These are phyloP conservation scores for Neonectria neomacrospora DNA, from an alignment of 2,329 filamentous ascomycete genomes.

Conservation along the genomic window DNA sequence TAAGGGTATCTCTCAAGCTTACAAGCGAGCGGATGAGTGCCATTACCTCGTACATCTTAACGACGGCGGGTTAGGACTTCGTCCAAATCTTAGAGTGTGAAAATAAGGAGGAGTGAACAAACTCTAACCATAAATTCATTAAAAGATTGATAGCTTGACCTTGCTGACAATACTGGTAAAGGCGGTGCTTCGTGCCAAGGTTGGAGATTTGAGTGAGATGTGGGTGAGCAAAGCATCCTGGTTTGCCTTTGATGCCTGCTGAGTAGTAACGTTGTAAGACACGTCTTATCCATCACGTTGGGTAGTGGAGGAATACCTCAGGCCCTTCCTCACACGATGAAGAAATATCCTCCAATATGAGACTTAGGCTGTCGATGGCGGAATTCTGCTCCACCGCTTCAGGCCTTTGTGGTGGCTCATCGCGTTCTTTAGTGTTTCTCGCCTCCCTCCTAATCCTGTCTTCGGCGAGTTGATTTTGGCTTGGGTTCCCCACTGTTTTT, in stretches of 20 bases:
- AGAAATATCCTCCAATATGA: too few relatives aligned
- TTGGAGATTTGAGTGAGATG: background rate
- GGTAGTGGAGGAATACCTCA: too few relatives aligned
- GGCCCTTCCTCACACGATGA: too few relatives aligned
- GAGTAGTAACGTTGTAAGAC: background rate
- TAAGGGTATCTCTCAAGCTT: slow-evolving; percentile 90
- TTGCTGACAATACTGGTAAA: background rate
- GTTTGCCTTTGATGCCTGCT: background rate
- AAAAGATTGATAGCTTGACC: slow-evolving; percentile 12
- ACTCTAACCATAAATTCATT: background rate
- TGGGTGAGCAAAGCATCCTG: background rate
- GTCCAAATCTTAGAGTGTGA: slow-evolving; percentile 8
- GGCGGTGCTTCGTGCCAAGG: background rate
- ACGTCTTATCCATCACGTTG: background rate
- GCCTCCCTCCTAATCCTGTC: background rate
- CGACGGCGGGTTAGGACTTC: slow-evolving; percentile 56
- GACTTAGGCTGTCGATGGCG: background rate
- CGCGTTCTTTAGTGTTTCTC: background rate
- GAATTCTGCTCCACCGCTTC: background rate
- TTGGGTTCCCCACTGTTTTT: slow-evolving; percentile 30
- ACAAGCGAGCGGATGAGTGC: slow-evolving; percentile 91
- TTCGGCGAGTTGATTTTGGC: background rate
- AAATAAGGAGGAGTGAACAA: background rate
- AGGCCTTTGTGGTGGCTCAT: background rate
- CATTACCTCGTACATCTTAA: slow-evolving; percentile 68